Conservation (phyloP, 208 protist genomes). For the Dictyostelium gargantuum region DNA sequence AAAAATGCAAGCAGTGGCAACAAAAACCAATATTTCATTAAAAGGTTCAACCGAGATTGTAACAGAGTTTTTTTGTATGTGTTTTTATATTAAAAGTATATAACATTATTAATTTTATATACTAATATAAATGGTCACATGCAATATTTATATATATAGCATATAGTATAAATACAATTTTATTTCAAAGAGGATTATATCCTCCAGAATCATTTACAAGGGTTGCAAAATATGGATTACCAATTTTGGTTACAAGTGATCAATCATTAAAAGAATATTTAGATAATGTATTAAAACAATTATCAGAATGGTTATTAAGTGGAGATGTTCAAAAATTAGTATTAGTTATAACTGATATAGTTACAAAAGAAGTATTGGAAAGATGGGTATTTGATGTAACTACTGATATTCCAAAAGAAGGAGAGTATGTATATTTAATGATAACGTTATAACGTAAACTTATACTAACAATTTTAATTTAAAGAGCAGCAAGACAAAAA, state of each 20-base stretch:
- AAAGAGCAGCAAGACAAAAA: conserved; percentile 64
- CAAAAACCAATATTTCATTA: conserved; percentile 90
- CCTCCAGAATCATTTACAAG: conserved; percentile 94
- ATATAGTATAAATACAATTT: conserved; percentile 86
- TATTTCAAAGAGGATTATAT: conserved; percentile 98
- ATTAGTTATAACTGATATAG: conserved; percentile 89
- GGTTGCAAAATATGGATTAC: conserved; percentile 95
- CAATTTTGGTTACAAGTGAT: conserved; percentile 95
- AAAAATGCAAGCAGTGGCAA: conserved; percentile 35
- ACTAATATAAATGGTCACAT: no score
- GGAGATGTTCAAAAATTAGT: conserved; percentile 94
- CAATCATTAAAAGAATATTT: conserved; percentile 95
- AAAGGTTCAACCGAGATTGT: conserved; percentile 96
- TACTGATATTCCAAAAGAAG: conserved; percentile 77
- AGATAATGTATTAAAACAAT: conserved; percentile 93
- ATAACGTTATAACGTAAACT: neutral
- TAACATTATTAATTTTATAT: neutral
- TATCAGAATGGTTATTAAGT: conserved; percentile 89
- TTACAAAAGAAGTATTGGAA: conserved; percentile 89
- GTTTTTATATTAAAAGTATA: neutral
- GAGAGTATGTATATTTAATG: conserved; percentile 13
- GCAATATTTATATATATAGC: conserved; percentile 32
- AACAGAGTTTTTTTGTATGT: conserved; percentile 96
- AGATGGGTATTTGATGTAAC: conserved; percentile 97
- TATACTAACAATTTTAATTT: neutral